Percentiles rank a stretch among this genome's conserved stretches.
Conservation (phyloP, 192 early-diverging fungal genomes). For the Coemansia biformis region DNA sequence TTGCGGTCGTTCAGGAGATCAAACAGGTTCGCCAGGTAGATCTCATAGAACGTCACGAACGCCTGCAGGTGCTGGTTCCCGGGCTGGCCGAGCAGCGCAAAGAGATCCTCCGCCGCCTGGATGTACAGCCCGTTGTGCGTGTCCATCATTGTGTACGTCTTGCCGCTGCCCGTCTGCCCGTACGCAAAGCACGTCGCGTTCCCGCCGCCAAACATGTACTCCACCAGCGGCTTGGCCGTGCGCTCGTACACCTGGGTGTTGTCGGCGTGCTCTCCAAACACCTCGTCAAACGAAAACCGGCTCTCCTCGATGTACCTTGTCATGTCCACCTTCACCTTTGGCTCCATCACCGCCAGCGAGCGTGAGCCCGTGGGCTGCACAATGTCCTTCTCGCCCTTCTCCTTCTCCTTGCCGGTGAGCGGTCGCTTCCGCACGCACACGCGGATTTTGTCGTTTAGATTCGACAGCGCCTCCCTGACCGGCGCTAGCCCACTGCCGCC, state of each 20-base stretch:
- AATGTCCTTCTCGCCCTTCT: slow-evolving; percentile 80
- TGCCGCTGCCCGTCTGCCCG: slow-evolving; percentile 90
- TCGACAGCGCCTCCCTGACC: slow-evolving; percentile 17
- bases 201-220: slow-evolving; percentile 91
- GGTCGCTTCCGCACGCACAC: slow-evolving; percentile 97
- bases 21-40: slow-evolving; percentile 94
- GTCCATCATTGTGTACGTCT: slow-evolving; percentile 97
- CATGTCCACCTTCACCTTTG: slow-evolving; percentile 94
- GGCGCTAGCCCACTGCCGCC: slow-evolving; percentile 11
- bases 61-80: slow-evolving; percentile 71
- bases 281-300: slow-evolving; percentile 94
- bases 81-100: slow-evolving; percentile 63
- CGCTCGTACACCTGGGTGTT: slow-evolving; percentile 87
- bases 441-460: slow-evolving; percentile 74
- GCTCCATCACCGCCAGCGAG: slow-evolving; percentile 83
- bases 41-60: slow-evolving; percentile 92
- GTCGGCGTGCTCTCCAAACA: slow-evolving; percentile 72
- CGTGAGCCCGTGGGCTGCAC: slow-evolving; percentile 61
- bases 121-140: slow-evolving; percentile 84
- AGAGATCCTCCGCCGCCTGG: slow-evolving; percentile 87
- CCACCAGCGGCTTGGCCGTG: slow-evolving; percentile 89
- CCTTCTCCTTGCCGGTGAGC: slow-evolving; percentile 80
- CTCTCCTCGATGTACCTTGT: slow-evolving; percentile 94
- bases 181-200: slow-evolving; percentile 99
- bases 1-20: slow-evolving; percentile 90